phyloP scores from a whole-genome alignment of 169 alveolate genomes.

The Babesia ovis region DNA sequence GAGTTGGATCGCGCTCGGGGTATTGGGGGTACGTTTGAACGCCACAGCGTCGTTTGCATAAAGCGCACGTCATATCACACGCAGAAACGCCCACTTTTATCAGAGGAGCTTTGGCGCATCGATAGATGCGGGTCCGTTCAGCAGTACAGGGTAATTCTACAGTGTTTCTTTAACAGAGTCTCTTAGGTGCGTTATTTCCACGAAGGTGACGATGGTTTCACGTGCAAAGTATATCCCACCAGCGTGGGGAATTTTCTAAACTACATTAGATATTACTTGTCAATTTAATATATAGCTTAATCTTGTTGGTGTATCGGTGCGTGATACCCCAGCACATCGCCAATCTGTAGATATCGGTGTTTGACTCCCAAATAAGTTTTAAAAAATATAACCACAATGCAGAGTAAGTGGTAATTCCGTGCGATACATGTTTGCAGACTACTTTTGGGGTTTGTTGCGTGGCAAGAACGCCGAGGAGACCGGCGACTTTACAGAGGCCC shows the following conservation, averaged over 20 bases:
- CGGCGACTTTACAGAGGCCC: constrained; percentile 61
- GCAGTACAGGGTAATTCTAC: constrained; percentile 62
- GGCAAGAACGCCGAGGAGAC: constrained; percentile 33
- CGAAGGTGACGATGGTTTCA: constrained; percentile 77
- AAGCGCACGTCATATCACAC: background rate
- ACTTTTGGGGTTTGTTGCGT: constrained; percentile 35
- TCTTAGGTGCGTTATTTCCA: constrained; percentile 58
- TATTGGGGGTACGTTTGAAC: constrained; percentile 19
- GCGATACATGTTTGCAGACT: constrained; percentile 1
- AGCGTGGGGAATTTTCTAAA: constrained; percentile 62
- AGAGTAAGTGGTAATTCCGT: constrained; percentile 1
- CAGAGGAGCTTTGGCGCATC: constrained; percentile 74
- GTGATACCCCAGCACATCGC: constrained; percentile 26
- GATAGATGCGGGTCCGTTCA: constrained; percentile 69
- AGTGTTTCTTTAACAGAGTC: background rate
- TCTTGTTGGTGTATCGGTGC: background rate
- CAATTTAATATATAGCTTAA: constrained; percentile 6
- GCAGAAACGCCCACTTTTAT: constrained; percentile 37
- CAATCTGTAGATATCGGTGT: background rate
- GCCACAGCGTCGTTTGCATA: background rate
- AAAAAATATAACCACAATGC: constrained; percentile 2
- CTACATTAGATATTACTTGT: constrained; percentile 65
- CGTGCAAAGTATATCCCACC: constrained; percentile 66
- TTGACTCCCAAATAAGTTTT: background rate
- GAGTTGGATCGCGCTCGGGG: constrained; percentile 24